Evolutionary conservation across 176 grass and related monocot species (phyloP).

Genomic region (Pontederia paniculata): DNA sequence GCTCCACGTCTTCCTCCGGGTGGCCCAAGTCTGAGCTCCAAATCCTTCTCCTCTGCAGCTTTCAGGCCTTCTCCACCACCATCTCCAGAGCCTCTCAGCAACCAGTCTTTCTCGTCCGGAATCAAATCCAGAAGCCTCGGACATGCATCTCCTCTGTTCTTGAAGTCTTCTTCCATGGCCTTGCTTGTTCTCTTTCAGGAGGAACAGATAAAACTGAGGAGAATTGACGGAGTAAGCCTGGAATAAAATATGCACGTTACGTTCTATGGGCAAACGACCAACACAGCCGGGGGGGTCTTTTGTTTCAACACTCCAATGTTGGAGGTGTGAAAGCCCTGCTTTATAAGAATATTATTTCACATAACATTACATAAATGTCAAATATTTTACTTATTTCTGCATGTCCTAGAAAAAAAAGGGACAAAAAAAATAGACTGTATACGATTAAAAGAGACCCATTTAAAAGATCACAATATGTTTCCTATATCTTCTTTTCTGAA

Average conservation of each 20-base stretch:
- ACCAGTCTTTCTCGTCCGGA: slow-evolving; percentile 16
- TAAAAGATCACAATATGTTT: no score
- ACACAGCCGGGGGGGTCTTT: no score
- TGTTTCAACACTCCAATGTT: no score
- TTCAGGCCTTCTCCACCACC: neutral
- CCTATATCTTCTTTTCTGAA: no score
- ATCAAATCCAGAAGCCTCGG: slow-evolving; percentile 11
- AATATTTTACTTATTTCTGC: no score
- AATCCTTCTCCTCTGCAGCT: slow-evolving; percentile 28
- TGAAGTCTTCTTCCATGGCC: slow-evolving; percentile 12
- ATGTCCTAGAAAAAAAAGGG: no score
- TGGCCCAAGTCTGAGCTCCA: slow-evolving; percentile 54
- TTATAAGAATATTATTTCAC: no score
- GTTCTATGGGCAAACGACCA: neutral
- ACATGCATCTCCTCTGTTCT: slow-evolving; percentile 16
- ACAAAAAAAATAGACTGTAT: no score
- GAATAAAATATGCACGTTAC: neutral
- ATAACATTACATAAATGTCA: no score
- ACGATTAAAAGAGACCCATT: no score
- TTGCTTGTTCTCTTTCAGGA: neutral
- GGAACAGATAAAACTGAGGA: neutral
- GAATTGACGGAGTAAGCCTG: neutral
- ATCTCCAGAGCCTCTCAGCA: slow-evolving; percentile 4
- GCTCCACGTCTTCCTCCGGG: slow-evolving; percentile 20
- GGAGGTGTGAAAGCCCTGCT: no score